Base-by-base conservation (phyloP, 106 monocot genomes). In the Dendrobium catenatum region DNA sequence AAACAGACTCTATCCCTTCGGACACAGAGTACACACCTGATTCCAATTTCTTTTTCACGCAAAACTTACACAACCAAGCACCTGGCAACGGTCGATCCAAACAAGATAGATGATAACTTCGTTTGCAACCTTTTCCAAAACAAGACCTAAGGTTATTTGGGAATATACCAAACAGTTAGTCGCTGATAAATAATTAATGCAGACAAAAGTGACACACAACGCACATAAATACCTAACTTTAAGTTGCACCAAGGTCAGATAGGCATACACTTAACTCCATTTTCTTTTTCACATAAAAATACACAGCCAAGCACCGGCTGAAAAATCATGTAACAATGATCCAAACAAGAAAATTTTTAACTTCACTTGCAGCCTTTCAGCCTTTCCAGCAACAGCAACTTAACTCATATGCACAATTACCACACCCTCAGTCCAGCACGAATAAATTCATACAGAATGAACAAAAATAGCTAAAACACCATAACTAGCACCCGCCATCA, bases 101-200 rank as follows among this genome's bases (percentile, higher is more conserved):
- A 86, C 94, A 94, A 76, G 92, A 89, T 58, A 88, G 85, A 92
- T 94, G 94, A 76, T 88, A 96, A 24, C 82, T 84, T 77, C 80
- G 68, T 77, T 85, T 90, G 72, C 96, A 97, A 29, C 83, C 87
- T 81, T 87, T 92, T 58, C 94, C 96, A 81, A 80, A 86, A 81
- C 96, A 94, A 56, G 73, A 88, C 79, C 96, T 97, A 73, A 64
- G 33, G 78, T 74, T 64, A 77, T 42, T 42, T 42, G 16, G 18
- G 73, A 76, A 76, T 48, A 42, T 48, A 20, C 24, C 48, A 46
- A 16, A 27, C 15, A 5, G 5, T 76, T 26, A 76, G 42, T 72
- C 9, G 33, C 10, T 13, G 19, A 1, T 74, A 43, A 74, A 43
- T 20, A 42, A 20, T 3, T 43, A 40, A 72, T 40, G 29, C 37